Conservation (phyloP, 768 basidiomycete species). For the Collybia sordida region DNA sequence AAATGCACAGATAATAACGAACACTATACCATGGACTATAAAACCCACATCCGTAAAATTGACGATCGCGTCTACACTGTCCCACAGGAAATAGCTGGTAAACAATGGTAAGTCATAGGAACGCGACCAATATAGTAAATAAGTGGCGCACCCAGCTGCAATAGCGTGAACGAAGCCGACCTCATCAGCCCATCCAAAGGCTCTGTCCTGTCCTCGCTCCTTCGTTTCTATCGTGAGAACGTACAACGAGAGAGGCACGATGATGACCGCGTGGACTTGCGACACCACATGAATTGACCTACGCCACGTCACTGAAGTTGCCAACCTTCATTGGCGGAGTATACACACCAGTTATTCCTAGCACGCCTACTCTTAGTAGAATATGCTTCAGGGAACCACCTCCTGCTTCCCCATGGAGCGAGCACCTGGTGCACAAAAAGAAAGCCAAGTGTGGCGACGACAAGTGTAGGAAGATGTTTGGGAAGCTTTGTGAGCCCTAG, state of each 20-base stretch:
- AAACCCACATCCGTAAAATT: slow-evolving; percentile 75
- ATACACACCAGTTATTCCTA: slow-evolving; percentile 60
- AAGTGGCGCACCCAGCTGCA: slow-evolving; percentile 61
- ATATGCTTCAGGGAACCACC: slow-evolving; percentile 50
- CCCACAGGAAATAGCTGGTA: slow-evolving; percentile 80
- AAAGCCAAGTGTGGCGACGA: slow-evolving; percentile 57
- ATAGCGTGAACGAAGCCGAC: slow-evolving; percentile 65
- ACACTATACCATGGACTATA: slow-evolving; percentile 65
- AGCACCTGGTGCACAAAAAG: slow-evolving; percentile 55
- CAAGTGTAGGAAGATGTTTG: slow-evolving; percentile 52
- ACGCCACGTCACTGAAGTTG: slow-evolving; percentile 9
- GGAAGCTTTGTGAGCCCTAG: slow-evolving; percentile 56
- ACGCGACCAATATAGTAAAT: not conserved
- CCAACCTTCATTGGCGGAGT: not conserved
- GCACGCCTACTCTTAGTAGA: slow-evolving; percentile 43
- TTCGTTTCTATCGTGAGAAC: slow-evolving; percentile 42
- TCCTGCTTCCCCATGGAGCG: slow-evolving; percentile 51
- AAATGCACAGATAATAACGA: not conserved
- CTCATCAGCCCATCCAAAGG: slow-evolving; percentile 70
- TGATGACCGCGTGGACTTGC: slow-evolving; percentile 66
- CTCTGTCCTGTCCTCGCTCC: slow-evolving; percentile 56
- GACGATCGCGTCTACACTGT: slow-evolving; percentile 65
- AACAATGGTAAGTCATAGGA: not conserved
- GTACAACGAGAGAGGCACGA: slow-evolving; percentile 62
- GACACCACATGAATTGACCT: slow-evolving; percentile 77